These are phyloP conservation scores for Tylopilus orsonianus DNA, from an alignment of 1,284 basidiomycete species.

Conservation along the genomic window DNA sequence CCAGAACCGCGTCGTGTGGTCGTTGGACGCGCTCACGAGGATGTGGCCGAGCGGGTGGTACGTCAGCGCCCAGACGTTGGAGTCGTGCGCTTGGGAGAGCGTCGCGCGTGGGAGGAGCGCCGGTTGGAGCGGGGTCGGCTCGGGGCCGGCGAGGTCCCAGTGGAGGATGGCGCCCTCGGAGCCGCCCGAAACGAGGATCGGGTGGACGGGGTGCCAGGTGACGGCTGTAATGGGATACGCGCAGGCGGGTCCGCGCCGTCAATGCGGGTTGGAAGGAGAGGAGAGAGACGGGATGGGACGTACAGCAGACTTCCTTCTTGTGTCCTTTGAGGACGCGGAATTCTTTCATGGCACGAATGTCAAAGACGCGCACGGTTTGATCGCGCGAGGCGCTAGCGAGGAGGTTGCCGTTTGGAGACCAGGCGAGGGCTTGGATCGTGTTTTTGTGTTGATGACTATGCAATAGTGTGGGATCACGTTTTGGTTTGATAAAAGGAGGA, in stretches of 20 bases:
- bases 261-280: too few species aligned
- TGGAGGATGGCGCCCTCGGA: conserved; percentile 91
- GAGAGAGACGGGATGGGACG: conserved; percentile 34
- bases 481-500: neutral
- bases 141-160: conserved; percentile 78
- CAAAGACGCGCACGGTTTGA: conserved; percentile 94
- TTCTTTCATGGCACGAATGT: conserved; percentile 97
- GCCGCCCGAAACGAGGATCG: conserved; percentile 89
- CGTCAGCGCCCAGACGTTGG: conserved; percentile 93
- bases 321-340: conserved; percentile 89
- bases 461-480: neutral
- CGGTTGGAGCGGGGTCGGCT: conserved; percentile 37
- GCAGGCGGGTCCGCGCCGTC: too few species aligned
- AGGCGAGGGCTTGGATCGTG: conserved; percentile 88
- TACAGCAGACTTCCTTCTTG: conserved; percentile 97
- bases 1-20: conserved; percentile 99
- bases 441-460: conserved; percentile 95
- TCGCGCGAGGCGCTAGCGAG: conserved; percentile 94
- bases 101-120: conserved; percentile 69
- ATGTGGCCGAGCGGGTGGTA: conserved; percentile 97
- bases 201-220: conserved; percentile 94
- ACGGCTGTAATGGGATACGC: conserved; percentile 57
- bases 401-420: conserved; percentile 92
- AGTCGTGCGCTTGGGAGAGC: conserved; percentile 93
- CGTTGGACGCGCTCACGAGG: conserved; percentile 90